These are phyloP conservation scores for Theobroma cacao DNA, from an alignment of 345 rosid species.

Conservation along the genomic window DNA sequence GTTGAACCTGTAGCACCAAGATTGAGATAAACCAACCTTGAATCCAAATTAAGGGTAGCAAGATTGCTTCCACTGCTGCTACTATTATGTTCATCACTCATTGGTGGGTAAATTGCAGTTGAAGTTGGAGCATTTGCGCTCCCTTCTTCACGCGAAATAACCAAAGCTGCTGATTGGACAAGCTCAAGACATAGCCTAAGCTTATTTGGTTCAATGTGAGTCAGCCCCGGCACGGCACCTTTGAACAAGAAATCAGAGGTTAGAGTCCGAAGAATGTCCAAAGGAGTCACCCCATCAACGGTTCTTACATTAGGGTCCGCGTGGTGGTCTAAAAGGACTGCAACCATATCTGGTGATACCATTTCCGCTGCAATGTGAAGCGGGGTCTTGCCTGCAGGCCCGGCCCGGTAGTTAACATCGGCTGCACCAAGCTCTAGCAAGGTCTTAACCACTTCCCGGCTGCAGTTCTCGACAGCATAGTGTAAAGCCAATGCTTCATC, in stretches of 20 bases:
- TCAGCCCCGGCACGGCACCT: conserved; percentile 94
- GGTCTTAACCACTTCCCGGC: conserved; percentile 96
- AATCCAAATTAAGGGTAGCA: conserved; percentile 55
- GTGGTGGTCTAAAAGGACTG: conserved; percentile 92
- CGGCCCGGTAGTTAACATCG: conserved; percentile 91
- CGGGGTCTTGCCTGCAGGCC: conserved; percentile 87
- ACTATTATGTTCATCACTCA: conserved; percentile 65
- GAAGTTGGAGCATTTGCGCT: conserved; percentile 44
- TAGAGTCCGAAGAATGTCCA: conserved; percentile 87
- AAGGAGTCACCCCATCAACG: conserved; percentile 89
- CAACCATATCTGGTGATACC: conserved; percentile 99
- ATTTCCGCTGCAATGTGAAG: conserved; percentile 95
- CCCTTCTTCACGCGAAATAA: conserved; percentile 96
- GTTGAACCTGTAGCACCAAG: conserved; percentile 71
- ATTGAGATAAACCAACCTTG: conserved; percentile 88
- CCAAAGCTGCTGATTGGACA: conserved; percentile 97
- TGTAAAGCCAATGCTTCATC: conserved; percentile 93
- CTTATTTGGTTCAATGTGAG: conserved; percentile 94
- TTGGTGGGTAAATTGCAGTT: conserved; percentile 50
- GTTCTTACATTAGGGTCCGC: conserved; percentile 94
- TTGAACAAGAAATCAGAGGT: conserved; percentile 99
- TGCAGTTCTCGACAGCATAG: conserved; percentile 95
- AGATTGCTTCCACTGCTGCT: conserved; percentile 46
- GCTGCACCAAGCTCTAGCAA: conserved; percentile 98
- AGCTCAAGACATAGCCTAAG: conserved; percentile 94